Conservation (phyloP, 331 rosid species). For the Arachis monticola region DNA sequence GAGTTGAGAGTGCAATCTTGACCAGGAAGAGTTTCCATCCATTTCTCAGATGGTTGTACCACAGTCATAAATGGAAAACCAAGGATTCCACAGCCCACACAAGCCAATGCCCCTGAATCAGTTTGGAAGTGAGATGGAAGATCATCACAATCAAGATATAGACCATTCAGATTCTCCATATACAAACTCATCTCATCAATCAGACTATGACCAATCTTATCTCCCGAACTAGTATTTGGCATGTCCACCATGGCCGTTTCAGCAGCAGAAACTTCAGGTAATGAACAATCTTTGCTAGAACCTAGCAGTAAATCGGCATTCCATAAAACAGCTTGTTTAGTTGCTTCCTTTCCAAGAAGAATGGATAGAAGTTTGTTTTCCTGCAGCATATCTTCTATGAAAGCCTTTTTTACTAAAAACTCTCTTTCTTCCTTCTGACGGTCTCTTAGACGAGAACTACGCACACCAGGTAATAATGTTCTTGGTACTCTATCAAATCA, state of each 20-base stretch:
- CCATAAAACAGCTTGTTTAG: slow-evolving; percentile 78
- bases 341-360: slow-evolving; percentile 68
- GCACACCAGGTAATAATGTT: slow-evolving; percentile 88
- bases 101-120: slow-evolving; percentile 94
- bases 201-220: slow-evolving; percentile 46
- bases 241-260: slow-evolving; percentile 45
- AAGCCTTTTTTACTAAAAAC: slow-evolving; percentile 79
- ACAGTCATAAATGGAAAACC: slow-evolving; percentile 98
- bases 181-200: slow-evolving; percentile 79
- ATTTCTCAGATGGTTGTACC: slow-evolving; percentile 82
- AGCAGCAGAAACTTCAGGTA: slow-evolving; percentile 58
- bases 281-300: slow-evolving; percentile 57
- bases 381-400: slow-evolving; percentile 80
- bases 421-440: slow-evolving; percentile 94
- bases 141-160: slow-evolving; percentile 69
- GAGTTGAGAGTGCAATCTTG: slow-evolving; percentile 50
- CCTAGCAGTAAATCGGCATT: slow-evolving; percentile 79
- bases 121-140: slow-evolving; percentile 90
- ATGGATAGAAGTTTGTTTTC: slow-evolving; percentile 67
- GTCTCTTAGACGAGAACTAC: slow-evolving; percentile 89
- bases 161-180: slow-evolving; percentile 68
- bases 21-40: slow-evolving; percentile 56
- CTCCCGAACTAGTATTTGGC: slow-evolving; percentile 49
- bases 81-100: slow-evolving; percentile 98
- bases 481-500: slow-evolving; percentile 79